Base-by-base conservation (phyloP, 345 rosid genomes). In the Euphorbia lathyris region DNA sequence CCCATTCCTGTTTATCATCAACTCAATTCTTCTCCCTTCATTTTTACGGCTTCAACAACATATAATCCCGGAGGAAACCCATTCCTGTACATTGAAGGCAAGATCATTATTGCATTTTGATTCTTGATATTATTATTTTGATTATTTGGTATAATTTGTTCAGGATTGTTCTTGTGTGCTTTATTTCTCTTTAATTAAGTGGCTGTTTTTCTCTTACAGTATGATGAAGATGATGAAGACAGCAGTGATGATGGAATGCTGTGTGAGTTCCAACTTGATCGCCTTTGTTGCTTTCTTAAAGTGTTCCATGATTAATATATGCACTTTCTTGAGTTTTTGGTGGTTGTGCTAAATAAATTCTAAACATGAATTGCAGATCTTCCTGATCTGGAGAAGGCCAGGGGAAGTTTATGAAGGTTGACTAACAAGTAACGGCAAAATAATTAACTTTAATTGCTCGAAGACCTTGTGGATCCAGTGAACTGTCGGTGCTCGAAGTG, bases 341-440 rank as follows among this genome's bases (percentile, higher is more conserved):
- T n/a, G n/a, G n/a, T 34, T 55, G 51, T 55, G 29, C 58, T 55
- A 3, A 55, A 72, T 3, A 47, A 45, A 32, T 19, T 1, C 52
- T 11, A 9, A 36, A 3, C 60, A 2, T 75, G 23, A n/a, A 27
- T 40, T 79, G 76, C 89, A 92, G 99, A 95, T 83, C 93, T 95
- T 74, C 99, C 97, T 22, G 99, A 95, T 80, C 75, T 95, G 87
- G 99, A 92, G 74, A 95, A 90, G 89, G 96, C 89, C 43, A 84
- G 95, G 84, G 86, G 85, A 74, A 83, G 27, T 66, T 69, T 52
- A 47, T 51, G 51, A 72, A 19, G 67, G 45, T 27, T 19, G n/a
- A n/a, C 53, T 5, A 29, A 16, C 43, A 32, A 27, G 63, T n/a
- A 23, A 22, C 22, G 20, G 20, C 56, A 20, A n/a, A n/a, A n/a